Evolutionary conservation across 352 stramenopile species (phyloP), one percentile per base, ranked within the genome.

Genomic region (Phytophthora cajani): DNA sequence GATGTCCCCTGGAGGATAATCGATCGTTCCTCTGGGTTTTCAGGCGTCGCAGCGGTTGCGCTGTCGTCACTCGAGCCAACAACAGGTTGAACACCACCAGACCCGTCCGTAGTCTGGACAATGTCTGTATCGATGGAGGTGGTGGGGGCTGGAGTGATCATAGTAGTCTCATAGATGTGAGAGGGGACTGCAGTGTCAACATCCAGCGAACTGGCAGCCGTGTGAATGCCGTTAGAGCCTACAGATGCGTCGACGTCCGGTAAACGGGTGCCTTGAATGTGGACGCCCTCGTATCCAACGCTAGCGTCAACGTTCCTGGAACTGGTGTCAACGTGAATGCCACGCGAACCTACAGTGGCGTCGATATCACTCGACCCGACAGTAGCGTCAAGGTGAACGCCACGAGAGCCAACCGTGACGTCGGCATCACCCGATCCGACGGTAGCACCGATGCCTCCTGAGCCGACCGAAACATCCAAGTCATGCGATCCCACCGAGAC

Each of bases 181-280:
- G 67, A 74, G 36, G 50, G 59, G 5, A 67, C 47, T 25, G 62
- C 58, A 17, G 52, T 19, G 56, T 70, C 58, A 60, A 64, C 50
- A 42, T 69, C 52, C 14, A 51, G 50, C 14, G 69, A 69, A 36
- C 46, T 78, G 23, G 55, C 32, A 4, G 50, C 30, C 47, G 63
- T 21, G 23, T 70, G 60, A 23, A 61, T 23, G 3, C 33, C 44
- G 25, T 51, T 54, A 12, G 44, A 66, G n/a, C 49, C 50, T 36
- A 66, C 53, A 46, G 23, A 69, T 12, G 30, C 42, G n/a, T 71
- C 68, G 49, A 60, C 51, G 47, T 58, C 23, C 21, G 42, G 56
- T 23, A 63, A 75, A 10, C 40, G 56, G 51, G 58, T 21, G 5
- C 9, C 40, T 16, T 10, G 38, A 19, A 70, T 16, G 25, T 77